Evolutionary conservation across 1,284 basidiomycete genomes (phyloP), one percentile per base, ranked within the genome.

Genomic region (Irpex sp.): DNA sequence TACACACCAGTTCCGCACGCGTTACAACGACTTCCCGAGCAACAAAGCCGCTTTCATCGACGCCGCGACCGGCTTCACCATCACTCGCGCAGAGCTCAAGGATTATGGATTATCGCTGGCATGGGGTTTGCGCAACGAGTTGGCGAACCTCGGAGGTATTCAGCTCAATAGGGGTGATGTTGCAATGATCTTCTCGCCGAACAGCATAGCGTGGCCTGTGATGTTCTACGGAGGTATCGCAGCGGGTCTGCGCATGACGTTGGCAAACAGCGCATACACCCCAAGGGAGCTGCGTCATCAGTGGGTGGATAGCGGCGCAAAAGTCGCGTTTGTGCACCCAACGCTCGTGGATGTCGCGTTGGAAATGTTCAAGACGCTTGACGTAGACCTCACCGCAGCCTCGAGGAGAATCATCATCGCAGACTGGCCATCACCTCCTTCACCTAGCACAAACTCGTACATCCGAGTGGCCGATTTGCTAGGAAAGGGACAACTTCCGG

Each of bases 11-110:
- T 70, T 73, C 47, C 61, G 63, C 31, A 66, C 66, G 9, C 63
- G 61, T 1, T 66, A 59, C 60, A 53, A 59, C 37, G 57, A 67
- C 19, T 61, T 56, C 50, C 63, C 67, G 4, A 26, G 53, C 4
- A 49, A 57, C 1, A 21, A 39, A 9, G 80, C 81, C 5, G 89
- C 89, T 0, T 91, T 86, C 71, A 80, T 92, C 60, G 91, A 94
- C 68, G 87, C 87, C 0, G 72, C 76, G 1, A 83, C 88, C 0
- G 88, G 84, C 0, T 75, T 79, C 0, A 77, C 78, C 1, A 66
- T 93, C 31, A 81, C 88, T 0, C 83, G 91, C 15, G 82, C 70
- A 0, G 79, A 83, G 33, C 73, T 90, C 21, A 82, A 81, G 31
- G 73, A 81, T 19, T 74, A 86, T n/a, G 79, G 88, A 0, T 77